Base-by-base conservation (phyloP, 2,329 filamentous ascomycete species). In the Colletotrichum agaves region DNA sequence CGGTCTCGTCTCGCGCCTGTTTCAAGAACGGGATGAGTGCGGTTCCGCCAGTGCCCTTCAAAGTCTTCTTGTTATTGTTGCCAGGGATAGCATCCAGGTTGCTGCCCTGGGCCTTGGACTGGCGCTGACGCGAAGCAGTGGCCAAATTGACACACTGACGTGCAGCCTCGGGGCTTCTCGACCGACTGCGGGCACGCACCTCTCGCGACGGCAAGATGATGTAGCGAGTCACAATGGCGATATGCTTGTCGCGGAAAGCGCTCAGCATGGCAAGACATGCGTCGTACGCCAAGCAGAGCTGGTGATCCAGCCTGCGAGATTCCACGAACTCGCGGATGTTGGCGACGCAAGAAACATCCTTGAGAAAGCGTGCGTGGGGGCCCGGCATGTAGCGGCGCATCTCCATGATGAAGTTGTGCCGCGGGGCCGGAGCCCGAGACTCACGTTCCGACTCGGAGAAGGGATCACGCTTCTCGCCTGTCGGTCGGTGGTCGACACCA, bases 371-470 rank as follows among this genome's bases (percentile, higher is more conserved):
- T 3, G 94, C 91, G 76, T 99, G 96, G 0, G 92, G 88, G 0
- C 94, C 95, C 0, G 96, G 96, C 96, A 99, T 99, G 81, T 99
- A 99, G 50, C 88, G 88, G 66, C 95, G 91, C 96, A 99, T 99
- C 72, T 99, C 96, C 75, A 92, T 89, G 75, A 99, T 95, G 81
- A 99, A 99, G 75, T 96, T 97, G 81, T 97, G 89, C 44, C 87
- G 61, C 81, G 80, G 71, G 64, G 76, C 63, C 46, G 74, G 70
- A 59, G 70, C 82, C 73, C 74, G 74, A 6, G 75, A 73, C 47
- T 86, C 85, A 58, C 83, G 82, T 39, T 84, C 84, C 4, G 79
- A 78, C 23, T 82, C 81, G 12, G 81, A 78, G 2, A 79, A 75
- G 15, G 78, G 73, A 52, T 82, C 81, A 17, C 81, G 81, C 77